phyloP scores from a whole-genome alignment of 73 alveolate species.

The Blepharisma japonicum region DNA sequence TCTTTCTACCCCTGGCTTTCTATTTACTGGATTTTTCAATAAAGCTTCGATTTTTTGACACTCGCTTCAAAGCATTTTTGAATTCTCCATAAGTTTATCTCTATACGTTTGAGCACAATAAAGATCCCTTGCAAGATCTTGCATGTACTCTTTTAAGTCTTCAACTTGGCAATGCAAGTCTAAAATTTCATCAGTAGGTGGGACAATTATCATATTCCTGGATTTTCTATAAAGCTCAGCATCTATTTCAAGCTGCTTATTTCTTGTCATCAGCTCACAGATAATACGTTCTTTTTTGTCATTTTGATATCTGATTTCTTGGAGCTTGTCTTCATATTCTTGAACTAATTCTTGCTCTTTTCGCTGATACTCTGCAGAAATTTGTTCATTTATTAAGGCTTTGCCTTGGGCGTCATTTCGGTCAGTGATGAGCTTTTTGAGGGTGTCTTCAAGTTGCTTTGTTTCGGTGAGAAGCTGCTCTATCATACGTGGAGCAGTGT shows the following conservation, averaged over 20 bases:
- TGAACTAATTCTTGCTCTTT: constrained; percentile 18
- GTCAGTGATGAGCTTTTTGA: not conserved
- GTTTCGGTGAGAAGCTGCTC: not conserved
- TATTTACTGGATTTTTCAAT: constrained; percentile 4
- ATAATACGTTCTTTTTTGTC: not conserved
- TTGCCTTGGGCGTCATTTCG: constrained; percentile 19
- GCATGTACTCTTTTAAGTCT: not conserved
- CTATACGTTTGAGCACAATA: not conserved
- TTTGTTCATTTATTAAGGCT: constrained; percentile 15
- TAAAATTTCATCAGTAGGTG: constrained; percentile 2
- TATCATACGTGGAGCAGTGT: not conserved
- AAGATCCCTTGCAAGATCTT: not conserved
- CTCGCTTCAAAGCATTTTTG: not conserved
- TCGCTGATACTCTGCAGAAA: not conserved
- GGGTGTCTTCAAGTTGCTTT: constrained; percentile 1
- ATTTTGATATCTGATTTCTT: not conserved
- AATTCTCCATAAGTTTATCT: not conserved
- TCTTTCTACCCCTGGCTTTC: constrained; percentile 15
- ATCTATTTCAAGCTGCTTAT: not conserved
- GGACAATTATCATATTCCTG: constrained; percentile 24
- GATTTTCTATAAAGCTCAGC: constrained; percentile 18
- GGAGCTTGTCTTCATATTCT: not conserved
- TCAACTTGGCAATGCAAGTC: constrained; percentile 16
- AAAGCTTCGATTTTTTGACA: not conserved
- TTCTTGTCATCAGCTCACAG: not conserved